These are phyloP conservation scores for Endotrypanum monterogeii DNA, from an alignment of 208 protist genomes.

Conservation along the genomic window DNA sequence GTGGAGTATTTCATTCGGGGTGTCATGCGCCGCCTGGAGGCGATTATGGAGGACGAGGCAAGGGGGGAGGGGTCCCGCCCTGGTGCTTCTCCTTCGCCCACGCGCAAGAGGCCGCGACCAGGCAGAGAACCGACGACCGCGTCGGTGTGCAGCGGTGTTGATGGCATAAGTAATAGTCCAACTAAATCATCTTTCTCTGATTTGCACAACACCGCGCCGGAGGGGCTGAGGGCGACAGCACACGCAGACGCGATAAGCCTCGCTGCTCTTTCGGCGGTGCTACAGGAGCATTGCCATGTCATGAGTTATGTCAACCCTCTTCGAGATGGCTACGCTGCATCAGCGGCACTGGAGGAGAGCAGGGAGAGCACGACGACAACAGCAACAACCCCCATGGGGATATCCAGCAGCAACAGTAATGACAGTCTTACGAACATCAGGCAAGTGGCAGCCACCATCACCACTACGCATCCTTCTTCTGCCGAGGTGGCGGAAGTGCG, in stretches of 20 bases:
- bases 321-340: background rate
- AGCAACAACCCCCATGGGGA: background rate
- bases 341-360: slow-evolving; percentile 5
- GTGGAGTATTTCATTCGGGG: slow-evolving; percentile 1
- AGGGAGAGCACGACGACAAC: slow-evolving; percentile 7
- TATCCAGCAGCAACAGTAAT: slow-evolving; percentile 22
- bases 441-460: background rate
- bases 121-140: background rate
- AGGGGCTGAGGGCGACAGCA: background rate
- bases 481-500: background rate
- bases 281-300: slow-evolving; percentile 32
- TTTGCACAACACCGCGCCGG: background rate
- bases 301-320: slow-evolving; percentile 35
- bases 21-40: slow-evolving; percentile 7
- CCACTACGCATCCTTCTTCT: background rate
- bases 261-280: slow-evolving; percentile 33
- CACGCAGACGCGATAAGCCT: slow-evolving; percentile 26
- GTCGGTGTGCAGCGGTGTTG: background rate
- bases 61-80: background rate
- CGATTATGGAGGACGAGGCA: background rate
- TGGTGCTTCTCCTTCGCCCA: background rate
- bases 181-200: background rate
- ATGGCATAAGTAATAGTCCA: background rate
- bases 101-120: background rate
- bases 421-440: background rate